Base-by-base conservation (phyloP, 768 basidiomycete genomes). In the Psilocybe sp. region DNA sequence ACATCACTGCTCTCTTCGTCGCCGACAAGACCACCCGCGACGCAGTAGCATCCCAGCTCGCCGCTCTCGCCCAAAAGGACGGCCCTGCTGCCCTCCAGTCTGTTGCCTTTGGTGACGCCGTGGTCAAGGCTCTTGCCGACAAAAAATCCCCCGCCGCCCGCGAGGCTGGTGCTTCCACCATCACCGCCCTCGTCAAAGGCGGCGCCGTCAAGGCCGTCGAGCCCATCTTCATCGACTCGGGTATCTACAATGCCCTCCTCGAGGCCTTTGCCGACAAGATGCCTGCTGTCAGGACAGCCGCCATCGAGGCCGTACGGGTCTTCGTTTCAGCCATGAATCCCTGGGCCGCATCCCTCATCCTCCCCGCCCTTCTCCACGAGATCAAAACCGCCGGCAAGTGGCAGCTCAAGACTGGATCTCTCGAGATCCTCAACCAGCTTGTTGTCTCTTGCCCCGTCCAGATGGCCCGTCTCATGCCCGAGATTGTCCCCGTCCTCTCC, bases 341-440 rank as follows among this genome's bases (percentile, higher is more conserved):
- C 13, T 98, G 93, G 94, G 89, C 88, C 41, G 74, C 88, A 18
- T 76, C 81, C 54, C 80, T 90, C 60, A 68, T 94, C 64, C 89
- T 98, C 62, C 92, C 92, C 49, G 75, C 85, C 50, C 81, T 98
- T 66, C 91, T 98, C 63, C 81, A 89, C 69, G 84, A 96, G 72
- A 89, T 98, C 78, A 90, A 92, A 76, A 89, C 88, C 60, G 91
- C 92, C 63, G 93, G 95, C 64, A 97, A 97, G 70, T 97, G 94
- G 93, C 95, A 96, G 70, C 62, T 96, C 76, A 97, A 98, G 83
- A 89, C 86, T 8, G 94, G 95, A 40, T 81, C 87, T 28, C 79
- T 98, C 54, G 71, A 80, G 57, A 72, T 87, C 59, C 79, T 97
- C 63, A 85, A 97, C 73, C 89, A 91, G 75, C 83, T 98, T 63